Conservation (phyloP, 768 basidiomycete genomes). For the Amanita inopinata region DNA sequence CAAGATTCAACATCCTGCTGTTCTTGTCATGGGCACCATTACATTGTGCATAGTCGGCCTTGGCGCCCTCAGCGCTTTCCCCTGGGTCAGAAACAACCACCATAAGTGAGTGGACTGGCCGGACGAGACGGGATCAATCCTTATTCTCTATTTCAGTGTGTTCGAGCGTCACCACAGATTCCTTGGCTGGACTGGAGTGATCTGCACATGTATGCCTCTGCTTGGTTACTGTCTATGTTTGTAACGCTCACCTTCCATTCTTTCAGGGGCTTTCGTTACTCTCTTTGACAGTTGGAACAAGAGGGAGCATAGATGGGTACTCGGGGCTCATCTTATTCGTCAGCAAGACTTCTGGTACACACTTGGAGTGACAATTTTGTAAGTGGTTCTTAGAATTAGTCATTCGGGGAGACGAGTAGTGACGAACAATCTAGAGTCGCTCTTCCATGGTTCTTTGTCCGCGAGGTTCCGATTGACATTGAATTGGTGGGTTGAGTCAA, state of each 20-base stretch:
- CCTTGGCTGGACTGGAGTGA: constrained; percentile 60
- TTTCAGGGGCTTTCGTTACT: constrained; percentile 54
- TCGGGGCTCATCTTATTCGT: constrained; percentile 42
- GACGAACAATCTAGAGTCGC: constrained; percentile 35
- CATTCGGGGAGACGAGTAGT: background rate
- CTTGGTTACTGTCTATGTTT: background rate
- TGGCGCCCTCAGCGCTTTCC: constrained; percentile 57
- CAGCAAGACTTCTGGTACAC: constrained; percentile 77
- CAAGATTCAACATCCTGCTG: constrained; percentile 39
- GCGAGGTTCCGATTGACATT: constrained; percentile 65
- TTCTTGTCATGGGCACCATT: constrained; percentile 53
- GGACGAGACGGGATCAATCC: background rate
- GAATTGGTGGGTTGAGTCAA: constrained; percentile 51
- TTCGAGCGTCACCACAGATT: constrained; percentile 79
- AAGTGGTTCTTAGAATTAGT: constrained; percentile 16
- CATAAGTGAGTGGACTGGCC: constrained; percentile 51
- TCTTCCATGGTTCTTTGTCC: constrained; percentile 68
- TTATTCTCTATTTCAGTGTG: constrained; percentile 31
- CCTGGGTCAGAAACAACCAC: constrained; percentile 72
- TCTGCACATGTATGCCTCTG: constrained; percentile 31
- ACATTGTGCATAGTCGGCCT: constrained; percentile 48
- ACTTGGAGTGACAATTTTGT: constrained; percentile 68
- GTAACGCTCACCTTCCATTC: constrained; percentile 1
- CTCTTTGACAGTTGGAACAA: constrained; percentile 55
- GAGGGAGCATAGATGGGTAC: constrained; percentile 45